Conservation (phyloP, 1,139 yeast species). For the Saccharomyces hybrid region DNA sequence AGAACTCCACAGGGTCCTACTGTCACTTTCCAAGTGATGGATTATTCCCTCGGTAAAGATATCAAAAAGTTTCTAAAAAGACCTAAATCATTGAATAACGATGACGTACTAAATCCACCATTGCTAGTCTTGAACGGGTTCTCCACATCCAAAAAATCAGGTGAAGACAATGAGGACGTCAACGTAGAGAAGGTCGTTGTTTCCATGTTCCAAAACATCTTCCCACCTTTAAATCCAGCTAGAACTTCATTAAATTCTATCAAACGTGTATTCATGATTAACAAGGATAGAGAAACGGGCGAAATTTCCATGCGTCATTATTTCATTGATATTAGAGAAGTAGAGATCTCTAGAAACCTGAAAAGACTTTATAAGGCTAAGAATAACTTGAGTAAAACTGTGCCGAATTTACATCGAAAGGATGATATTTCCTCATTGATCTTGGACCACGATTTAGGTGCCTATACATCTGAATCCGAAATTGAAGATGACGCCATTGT, state of each 20-base stretch:
- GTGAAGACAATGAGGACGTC: conserved; percentile 29
- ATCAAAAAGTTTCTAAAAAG: conserved; percentile 57
- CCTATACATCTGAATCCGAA: conserved; percentile 84
- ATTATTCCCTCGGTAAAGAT: conserved; percentile 78
- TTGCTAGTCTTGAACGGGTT: conserved; percentile 87
- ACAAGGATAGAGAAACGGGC: conserved; percentile 63
- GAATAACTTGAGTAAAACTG: conserved; percentile 49
- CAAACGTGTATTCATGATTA: conserved; percentile 76
- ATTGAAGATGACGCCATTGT: conserved; percentile 88
- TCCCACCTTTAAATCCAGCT: conserved; percentile 86
- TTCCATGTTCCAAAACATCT: conserved; percentile 89
- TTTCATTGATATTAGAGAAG: conserved; percentile 77
- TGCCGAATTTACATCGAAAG: conserved; percentile 67
- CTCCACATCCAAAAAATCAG: conserved; percentile 30
- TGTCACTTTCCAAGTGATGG: conserved; percentile 66
- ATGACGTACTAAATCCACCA: conserved; percentile 74
- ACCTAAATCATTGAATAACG: conserved; percentile 63
- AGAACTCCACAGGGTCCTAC: conserved; percentile 94
- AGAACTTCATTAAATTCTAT: conserved; percentile 65
- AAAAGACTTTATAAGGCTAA: conserved; percentile 68
- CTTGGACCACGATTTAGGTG: conserved; percentile 70
- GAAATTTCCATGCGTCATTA: conserved; percentile 82
- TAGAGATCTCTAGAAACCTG: conserved; percentile 74
- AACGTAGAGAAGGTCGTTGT: conserved; percentile 72
- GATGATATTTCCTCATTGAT: conserved; percentile 77